Conservation (phyloP, 345 rosid genomes). For the Eucalyptus fibrosa region DNA sequence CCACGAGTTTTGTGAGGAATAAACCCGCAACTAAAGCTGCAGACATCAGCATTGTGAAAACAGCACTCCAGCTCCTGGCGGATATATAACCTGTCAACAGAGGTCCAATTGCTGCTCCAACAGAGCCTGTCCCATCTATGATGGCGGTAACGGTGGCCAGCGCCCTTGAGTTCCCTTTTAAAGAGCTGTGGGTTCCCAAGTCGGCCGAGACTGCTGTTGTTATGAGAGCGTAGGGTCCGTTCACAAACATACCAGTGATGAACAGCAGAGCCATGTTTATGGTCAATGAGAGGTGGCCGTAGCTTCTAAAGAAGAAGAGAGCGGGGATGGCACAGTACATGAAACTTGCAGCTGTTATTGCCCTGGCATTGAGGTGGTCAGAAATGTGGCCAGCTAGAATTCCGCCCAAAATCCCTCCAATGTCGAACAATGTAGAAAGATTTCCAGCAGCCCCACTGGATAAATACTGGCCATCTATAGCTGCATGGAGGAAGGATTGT, state of each 20-base stretch:
- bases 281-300: constrained; percentile 59
- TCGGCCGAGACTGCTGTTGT: constrained; percentile 97
- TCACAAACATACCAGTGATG: constrained; percentile 79
- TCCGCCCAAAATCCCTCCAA: constrained; percentile 95
- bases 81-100: constrained; percentile 83
- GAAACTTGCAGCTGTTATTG: constrained; percentile 89
- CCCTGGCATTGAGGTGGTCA: constrained; percentile 68
- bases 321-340: constrained; percentile 92
- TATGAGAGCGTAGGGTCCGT: constrained; percentile 90
- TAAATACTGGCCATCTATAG: constrained; percentile 73
- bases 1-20: constrained; percentile 60
- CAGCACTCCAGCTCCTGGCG: constrained; percentile 73
- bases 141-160: constrained; percentile 96
- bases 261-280: constrained; percentile 62
- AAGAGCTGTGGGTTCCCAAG: constrained; percentile 85
- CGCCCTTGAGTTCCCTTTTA: constrained; percentile 82
- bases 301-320: constrained; percentile 67
- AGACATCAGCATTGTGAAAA: constrained; percentile 87
- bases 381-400: constrained; percentile 93
- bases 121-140: constrained; percentile 94
- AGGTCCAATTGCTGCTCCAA: constrained; percentile 98
- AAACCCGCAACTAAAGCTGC: constrained; percentile 79
- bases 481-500: constrained; percentile 21
- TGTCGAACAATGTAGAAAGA: constrained; percentile 80
- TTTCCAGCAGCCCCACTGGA: constrained; percentile 69